Evolutionary conservation across 768 basidiomycete genomes (phyloP).

Genomic region (Podaxis sp.): DNA sequence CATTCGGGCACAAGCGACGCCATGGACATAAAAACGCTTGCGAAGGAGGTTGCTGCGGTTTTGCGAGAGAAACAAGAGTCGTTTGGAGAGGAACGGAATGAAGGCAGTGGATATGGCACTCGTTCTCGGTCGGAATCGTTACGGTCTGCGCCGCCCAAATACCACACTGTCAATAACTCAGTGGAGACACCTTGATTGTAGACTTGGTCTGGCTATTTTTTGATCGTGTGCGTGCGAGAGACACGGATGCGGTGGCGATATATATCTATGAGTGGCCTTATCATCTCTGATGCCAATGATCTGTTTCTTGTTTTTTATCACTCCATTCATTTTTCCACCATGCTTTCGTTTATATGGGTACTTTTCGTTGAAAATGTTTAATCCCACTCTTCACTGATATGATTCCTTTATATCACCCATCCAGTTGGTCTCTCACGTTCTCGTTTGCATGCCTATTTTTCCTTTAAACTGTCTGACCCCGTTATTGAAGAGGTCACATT

Average conservation of each 20-base stretch:
- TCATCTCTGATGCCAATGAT: background rate
- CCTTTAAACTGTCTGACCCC: background rate
- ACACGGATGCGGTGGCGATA: background rate
- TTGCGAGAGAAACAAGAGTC: background rate
- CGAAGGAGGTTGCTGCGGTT: constrained; percentile 16
- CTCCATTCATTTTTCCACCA: background rate
- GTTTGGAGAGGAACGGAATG: background rate
- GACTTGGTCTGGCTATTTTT: background rate
- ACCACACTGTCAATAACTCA: constrained; percentile 1
- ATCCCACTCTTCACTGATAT: background rate
- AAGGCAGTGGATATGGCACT: background rate
- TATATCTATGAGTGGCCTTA: background rate
- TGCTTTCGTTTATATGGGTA: background rate
- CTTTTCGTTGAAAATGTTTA: background rate
- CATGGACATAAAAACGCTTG: constrained; percentile 16
- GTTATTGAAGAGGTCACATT: no score
- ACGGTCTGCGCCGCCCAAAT: background rate
- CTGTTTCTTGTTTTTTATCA: background rate
- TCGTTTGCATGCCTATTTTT: background rate
- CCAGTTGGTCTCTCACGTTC: background rate
- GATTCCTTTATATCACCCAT: no score
- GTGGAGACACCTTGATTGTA: background rate
- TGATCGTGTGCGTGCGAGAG: background rate
- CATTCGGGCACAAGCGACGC: background rate
- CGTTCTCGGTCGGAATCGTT: background rate